phyloP scores from a whole-genome alignment of 1,284 basidiomycete species.

The Malassezia sympodialis region DNA sequence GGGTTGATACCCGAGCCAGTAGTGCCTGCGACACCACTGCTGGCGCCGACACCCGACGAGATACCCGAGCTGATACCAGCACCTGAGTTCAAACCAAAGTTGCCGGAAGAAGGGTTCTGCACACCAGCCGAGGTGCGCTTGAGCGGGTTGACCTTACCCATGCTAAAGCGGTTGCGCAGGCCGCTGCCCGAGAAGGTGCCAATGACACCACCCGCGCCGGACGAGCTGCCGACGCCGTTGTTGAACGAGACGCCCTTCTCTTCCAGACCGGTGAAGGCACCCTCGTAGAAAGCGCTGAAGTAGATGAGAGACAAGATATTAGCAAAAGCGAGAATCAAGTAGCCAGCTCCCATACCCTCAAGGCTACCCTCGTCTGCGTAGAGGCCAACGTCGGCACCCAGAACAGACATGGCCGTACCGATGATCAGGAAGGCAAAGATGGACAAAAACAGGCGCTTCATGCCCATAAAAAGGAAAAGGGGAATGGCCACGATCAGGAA shows the following conservation, averaged over 20 bases:
- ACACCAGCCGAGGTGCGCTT: not conserved
- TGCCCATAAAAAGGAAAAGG: not conserved
- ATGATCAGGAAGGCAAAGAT: conserved; percentile 60
- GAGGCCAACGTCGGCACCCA: conserved; percentile 57
- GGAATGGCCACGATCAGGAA: conserved; percentile 2
- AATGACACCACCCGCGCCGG: conserved; percentile 49
- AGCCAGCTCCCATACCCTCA: conserved; percentile 74
- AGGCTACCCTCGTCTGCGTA: conserved; percentile 21
- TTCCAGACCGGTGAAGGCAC: not conserved
- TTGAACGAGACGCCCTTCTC: conserved; percentile 46
- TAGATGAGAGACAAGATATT: conserved; percentile 83
- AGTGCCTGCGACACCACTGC: not conserved
- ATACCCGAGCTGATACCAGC: not conserved
- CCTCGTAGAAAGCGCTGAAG: conserved; percentile 52
- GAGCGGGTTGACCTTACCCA: conserved; percentile 2
- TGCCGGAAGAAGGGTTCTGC: not conserved
- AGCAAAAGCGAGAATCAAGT: conserved; percentile 80
- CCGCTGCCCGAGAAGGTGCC: conserved; percentile 21
- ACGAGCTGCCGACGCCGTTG: conserved; percentile 62
- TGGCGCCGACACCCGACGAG: not conserved
- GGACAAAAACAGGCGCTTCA: not conserved
- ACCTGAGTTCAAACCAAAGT: not conserved
- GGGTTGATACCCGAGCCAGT: not conserved
- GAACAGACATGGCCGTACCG: conserved; percentile 66
- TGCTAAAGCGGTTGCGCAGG: conserved; percentile 17